phyloP scores from a whole-genome alignment of 805 yeast genomes.

The Metschnikowia borealis region DNA sequence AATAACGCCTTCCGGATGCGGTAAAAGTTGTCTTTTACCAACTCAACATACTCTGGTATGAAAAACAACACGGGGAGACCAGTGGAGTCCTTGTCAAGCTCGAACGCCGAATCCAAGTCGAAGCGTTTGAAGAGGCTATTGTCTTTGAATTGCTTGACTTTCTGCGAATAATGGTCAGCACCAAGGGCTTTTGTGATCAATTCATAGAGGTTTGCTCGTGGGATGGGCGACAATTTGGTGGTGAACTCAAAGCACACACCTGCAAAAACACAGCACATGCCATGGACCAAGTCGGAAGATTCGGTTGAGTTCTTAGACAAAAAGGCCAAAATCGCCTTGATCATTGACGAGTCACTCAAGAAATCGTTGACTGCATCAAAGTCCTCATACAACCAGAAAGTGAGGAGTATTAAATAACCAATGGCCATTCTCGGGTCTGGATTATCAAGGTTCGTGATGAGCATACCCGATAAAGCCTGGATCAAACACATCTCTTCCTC shows the following conservation, averaged over 20 bases:
- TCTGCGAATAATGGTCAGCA: constrained; percentile 69
- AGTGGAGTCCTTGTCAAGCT: constrained; percentile 57
- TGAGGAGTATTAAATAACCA: constrained; percentile 71
- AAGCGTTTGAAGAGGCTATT: constrained; percentile 51
- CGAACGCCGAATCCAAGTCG: constrained; percentile 24
- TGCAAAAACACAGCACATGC: constrained; percentile 64
- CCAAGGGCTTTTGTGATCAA: constrained; percentile 73
- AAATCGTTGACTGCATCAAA: constrained; percentile 71
- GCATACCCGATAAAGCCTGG: constrained; percentile 73
- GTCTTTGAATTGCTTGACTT: constrained; percentile 69
- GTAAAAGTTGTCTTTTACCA: constrained; percentile 64
- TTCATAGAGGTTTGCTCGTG: constrained; percentile 57
- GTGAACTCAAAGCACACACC: constrained; percentile 82
- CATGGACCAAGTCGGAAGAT: constrained; percentile 54
- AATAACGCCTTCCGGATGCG: constrained; percentile 69
- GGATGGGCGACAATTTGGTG: constrained; percentile 53
- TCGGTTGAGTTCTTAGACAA: constrained; percentile 48
- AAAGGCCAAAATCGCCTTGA: constrained; percentile 65
- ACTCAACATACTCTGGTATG: constrained; percentile 54
- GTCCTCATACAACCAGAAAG: constrained; percentile 77
- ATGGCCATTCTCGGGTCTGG: constrained; percentile 72
- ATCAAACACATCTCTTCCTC: constrained; percentile 70
- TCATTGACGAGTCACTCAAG: constrained; percentile 58
- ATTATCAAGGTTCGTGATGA: constrained; percentile 58
- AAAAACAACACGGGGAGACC: constrained; percentile 87